Conservation (phyloP, 306 rosid species). For the Erythrophleum fordii region DNA sequence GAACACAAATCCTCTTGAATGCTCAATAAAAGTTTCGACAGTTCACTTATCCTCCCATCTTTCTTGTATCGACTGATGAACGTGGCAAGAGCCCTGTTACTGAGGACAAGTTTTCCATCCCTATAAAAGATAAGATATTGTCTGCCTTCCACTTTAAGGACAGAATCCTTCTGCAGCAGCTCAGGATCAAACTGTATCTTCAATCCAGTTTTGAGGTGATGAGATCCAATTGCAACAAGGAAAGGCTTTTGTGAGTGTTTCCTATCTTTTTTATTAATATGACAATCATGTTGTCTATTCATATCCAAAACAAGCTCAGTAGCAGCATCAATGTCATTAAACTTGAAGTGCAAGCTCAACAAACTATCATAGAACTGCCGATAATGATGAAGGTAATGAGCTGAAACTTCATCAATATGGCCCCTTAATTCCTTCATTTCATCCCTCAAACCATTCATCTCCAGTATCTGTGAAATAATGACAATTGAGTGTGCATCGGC, state of each 20-base stretch:
- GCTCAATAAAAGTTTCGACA: constrained; percentile 64
- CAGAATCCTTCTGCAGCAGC: constrained; percentile 67
- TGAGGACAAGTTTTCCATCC: constrained; percentile 72
- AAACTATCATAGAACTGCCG: constrained; percentile 74
- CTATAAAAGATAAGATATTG: constrained; percentile 56
- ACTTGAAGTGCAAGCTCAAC: constrained; percentile 85
- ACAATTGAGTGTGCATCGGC: constrained; percentile 79
- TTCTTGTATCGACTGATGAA: constrained; percentile 59
- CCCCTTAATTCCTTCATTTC: constrained; percentile 67
- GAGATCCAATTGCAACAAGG: constrained; percentile 76
- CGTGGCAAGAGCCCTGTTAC: constrained; percentile 68
- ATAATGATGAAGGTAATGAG: constrained; percentile 59
- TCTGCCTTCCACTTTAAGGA: constrained; percentile 66
- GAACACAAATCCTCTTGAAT: constrained; percentile 57
- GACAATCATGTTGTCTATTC: constrained; percentile 47
- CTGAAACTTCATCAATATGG: constrained; percentile 55
- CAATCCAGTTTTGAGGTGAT: constrained; percentile 58
- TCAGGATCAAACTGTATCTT: constrained; percentile 69
- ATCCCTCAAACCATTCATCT: constrained; percentile 78
- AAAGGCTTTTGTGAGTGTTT: constrained; percentile 44
- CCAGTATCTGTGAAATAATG: constrained; percentile 66
- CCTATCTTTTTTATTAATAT: constrained; percentile 38
- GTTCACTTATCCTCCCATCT: constrained; percentile 55
- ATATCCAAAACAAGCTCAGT: constrained; percentile 69
- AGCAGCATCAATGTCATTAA: constrained; percentile 70